Evolutionary conservation across 1,284 basidiomycete genomes (phyloP).

Genomic region (Boletellus deceptivus): DNA sequence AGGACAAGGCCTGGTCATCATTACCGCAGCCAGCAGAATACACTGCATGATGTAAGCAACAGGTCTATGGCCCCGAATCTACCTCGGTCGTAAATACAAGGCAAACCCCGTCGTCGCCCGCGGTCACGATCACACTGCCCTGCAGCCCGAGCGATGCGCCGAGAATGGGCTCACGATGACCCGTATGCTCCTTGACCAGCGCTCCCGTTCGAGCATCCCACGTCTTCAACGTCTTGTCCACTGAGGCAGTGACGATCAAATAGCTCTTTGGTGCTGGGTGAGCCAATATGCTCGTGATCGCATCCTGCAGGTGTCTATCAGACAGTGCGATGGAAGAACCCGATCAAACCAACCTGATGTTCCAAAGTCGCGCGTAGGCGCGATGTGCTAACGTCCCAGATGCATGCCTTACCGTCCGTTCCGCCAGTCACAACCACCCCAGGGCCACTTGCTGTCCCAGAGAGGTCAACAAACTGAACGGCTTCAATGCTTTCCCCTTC

Average conservation of each 20-base stretch:
- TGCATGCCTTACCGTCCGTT: slow-evolving; percentile 91
- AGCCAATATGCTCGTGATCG: slow-evolving; percentile 78
- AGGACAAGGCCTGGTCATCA: background rate
- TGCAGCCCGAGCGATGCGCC: slow-evolving; percentile 69
- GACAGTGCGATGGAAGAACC: background rate
- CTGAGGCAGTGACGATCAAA: slow-evolving; percentile 79
- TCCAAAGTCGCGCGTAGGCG: slow-evolving; percentile 76
- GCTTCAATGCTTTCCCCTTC: slow-evolving; percentile 92
- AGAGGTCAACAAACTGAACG: slow-evolving; percentile 81
- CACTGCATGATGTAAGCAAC: slow-evolving; percentile 24
- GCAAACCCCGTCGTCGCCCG: slow-evolving; percentile 83
- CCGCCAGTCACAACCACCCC: slow-evolving; percentile 82
- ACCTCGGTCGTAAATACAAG: slow-evolving; percentile 73
- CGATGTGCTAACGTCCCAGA: slow-evolving; percentile 92
- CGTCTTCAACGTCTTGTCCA: slow-evolving; percentile 83
- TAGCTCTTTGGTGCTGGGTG: slow-evolving; percentile 74
- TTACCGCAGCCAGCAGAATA: background rate
- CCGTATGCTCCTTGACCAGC: slow-evolving; percentile 77
- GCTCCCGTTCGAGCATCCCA: slow-evolving; percentile 91
- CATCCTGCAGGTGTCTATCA: slow-evolving; percentile 55
- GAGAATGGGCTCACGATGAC: slow-evolving; percentile 82
- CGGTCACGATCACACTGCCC: slow-evolving; percentile 74
- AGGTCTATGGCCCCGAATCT: slow-evolving; percentile 27
- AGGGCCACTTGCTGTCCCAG: slow-evolving; percentile 53
- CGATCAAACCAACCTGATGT: slow-evolving; percentile 60